Base-by-base conservation (phyloP, 83 land plant species). In the Diphasiastrum complanatum region DNA sequence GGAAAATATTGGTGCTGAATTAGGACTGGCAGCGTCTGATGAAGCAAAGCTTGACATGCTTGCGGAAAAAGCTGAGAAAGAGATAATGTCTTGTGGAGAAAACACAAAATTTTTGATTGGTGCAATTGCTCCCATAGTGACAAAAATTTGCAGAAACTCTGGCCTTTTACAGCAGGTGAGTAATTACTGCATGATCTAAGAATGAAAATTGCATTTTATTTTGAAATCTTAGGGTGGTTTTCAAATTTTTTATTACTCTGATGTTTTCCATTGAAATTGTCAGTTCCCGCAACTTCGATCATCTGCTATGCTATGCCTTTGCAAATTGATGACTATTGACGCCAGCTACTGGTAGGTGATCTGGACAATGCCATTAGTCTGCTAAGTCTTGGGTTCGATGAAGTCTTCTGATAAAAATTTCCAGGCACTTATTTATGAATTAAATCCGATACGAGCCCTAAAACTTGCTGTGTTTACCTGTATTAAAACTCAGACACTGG, bases 241-340 rank as follows among this genome's bases (percentile, higher is more conserved):
- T 52, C 18, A 24, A 36, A 1, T 33, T 31, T 30, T 28, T 19
- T 43, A 26, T 16, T 54, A 4, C 8, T 26, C 6, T 5, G 29
- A 54, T 16, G 47, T 18, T 45, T 62, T 45, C 16, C 30, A 33
- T 27, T 56, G 18, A 10, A n/a, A n/a, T 40, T 33, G 61, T 31
- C 69, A 95, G 99, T 84, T 66, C 72, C 97, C 97, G 34, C 78
- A 68, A 41, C 74, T 95, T 30, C 93, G 96, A 64, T 84, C 87
- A 12, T 86, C 93, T 57, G 97, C 74, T 48, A 82, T 90, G 86
- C 77, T 86, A 41, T 89, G 97, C 54, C 68, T 95, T 20, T 86
- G 95, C 63, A 80, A 86, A 49, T 72, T 90, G 32, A 95, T 95
- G 99, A 87, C 86, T 18, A 79, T 95, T 72, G 99, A 95, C 78